Base-by-base conservation (phyloP, 139 green algal species). In the Chloropicon primus region DNA sequence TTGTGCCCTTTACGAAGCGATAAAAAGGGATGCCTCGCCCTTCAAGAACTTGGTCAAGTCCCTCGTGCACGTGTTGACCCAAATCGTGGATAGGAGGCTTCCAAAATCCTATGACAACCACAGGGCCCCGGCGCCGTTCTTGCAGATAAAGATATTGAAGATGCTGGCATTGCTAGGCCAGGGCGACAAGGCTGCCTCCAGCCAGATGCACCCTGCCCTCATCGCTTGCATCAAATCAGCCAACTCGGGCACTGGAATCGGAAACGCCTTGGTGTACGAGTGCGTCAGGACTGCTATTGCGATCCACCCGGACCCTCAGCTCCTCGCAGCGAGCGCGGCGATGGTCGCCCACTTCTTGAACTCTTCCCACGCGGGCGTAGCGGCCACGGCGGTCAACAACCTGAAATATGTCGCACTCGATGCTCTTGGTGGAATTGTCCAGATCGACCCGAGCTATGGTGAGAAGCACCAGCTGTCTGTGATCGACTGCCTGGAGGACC, bases 81-180 rank as follows among this genome's bases (percentile, higher is more conserved):
- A 93, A 88, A 89, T 95, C 0, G 78, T 85, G 0, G 92, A 98
- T 85, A 87, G 92, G 74, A 88, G 94, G 23, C 86, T 99, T 75
- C 93, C 91, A 53, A 94, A 94, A 41, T 79, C 82, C 0, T 98
- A 93, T 80, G 93, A 98, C 81, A 97, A 98, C 86, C 95, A 98
- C 86, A 83, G 89, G 2, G 89, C 87, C n/a, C 93, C 95, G 29
- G 95, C 95, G 5, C 95, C 95, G 25, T 99, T 99, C 84, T 91
- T 98, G 25, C 95, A 98, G 91, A 95, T 98, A 78, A 94, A 94
- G 85, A 87, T 99, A 72, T 84, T 99, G 76, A 92, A 92, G 79
- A 87, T 97, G 24, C 82, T 99, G 76, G 89, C 84, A 22, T 22
- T 87, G 72, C 87, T 99, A 78, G 94, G 92, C 5, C 83, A 84